Base-by-base conservation (phyloP, 352 stramenopile species). In the Plasmopara halstedii region DNA sequence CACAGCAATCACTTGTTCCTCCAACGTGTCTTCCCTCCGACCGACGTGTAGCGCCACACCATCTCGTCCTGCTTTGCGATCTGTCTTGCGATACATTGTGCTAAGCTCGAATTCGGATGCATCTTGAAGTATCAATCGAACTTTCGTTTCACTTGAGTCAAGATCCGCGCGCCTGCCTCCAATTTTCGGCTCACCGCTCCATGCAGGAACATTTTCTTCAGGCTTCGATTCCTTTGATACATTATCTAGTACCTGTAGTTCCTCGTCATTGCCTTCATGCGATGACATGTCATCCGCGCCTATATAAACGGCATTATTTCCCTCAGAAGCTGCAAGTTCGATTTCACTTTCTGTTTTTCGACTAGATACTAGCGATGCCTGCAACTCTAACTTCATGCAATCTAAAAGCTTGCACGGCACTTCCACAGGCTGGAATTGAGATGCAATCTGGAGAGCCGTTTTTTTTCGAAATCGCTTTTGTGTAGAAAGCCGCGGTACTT, bases 41-140 rank as follows among this genome's bases (percentile, higher is more conserved):
- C 77, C 80, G 52, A 92, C 82, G 39, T 85, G 76, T 43, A 89
- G 46, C 17, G 80, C 75, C 13, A 92, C 59, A 26, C 80, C 80
- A 27, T 92, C 80, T 42, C 77, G 68, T 25, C 62, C 51, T n/a
- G 80, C 80, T 48, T 76, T 78, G 31, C 72, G 73, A 55, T 92
- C 80, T 1, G 75, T 92, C 56, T 89, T 89, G 42, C 80, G 75
- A 67, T 92, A 92, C 77, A 92, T 92, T 3, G 80, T 74, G 35
- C 65, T 88, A 27, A 92, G 56, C 44, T 85, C 80, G 42, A 92
- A 89, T 41, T 70, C 69, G 17, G 73, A 72, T 10, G 77, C 77
- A 42, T 92, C 80, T 45, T 88, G 80, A 13, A 92, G 27, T 10
- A 69, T 49, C 11, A 92, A 50, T 9, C 78, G 73, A n/a, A 80